These are phyloP conservation scores for Lachancea sp. DNA, from an alignment of 805 yeast genomes.

Conservation along the genomic window DNA sequence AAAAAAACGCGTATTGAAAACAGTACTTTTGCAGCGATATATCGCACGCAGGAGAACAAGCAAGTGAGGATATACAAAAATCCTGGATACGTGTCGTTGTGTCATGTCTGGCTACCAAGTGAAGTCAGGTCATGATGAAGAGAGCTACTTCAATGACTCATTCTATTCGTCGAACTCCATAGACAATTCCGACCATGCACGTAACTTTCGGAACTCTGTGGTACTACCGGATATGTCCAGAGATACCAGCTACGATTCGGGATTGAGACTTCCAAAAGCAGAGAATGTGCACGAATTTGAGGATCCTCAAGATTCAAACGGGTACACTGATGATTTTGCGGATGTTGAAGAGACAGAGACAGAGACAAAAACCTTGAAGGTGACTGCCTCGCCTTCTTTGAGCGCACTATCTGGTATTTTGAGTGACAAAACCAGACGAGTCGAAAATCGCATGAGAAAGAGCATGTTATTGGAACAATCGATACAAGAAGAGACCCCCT, in stretches of 20 bases:
- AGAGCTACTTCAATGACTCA: slow-evolving; percentile 1
- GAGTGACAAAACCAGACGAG: slow-evolving; percentile 32
- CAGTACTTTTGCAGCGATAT: background rate
- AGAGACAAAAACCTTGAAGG: slow-evolving; percentile 20
- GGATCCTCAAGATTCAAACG: background rate
- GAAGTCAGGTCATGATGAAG: background rate
- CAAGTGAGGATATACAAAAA: no score
- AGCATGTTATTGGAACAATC: slow-evolving; percentile 14
- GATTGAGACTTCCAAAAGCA: background rate
- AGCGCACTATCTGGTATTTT: slow-evolving; percentile 38
- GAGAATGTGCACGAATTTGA: background rate
- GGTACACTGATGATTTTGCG: background rate
- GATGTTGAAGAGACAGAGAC: slow-evolving; percentile 6
- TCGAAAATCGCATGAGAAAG: slow-evolving; percentile 22
- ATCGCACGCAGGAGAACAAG: no score
- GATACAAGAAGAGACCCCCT: slow-evolving; percentile 13
- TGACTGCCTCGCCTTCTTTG: slow-evolving; percentile 40
- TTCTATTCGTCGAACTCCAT: slow-evolving; percentile 28
- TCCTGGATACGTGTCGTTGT: no score
- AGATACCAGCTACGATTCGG: slow-evolving; percentile 1
- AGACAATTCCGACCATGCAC: slow-evolving; percentile 29
- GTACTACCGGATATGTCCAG: slow-evolving; percentile 22
- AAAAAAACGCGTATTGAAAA: background rate
- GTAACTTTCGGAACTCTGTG: slow-evolving; percentile 30
- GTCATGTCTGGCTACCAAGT: background rate